Evolutionary conservation across 116 monocot species (phyloP).

Genomic region (Cymodocea nodosa): DNA sequence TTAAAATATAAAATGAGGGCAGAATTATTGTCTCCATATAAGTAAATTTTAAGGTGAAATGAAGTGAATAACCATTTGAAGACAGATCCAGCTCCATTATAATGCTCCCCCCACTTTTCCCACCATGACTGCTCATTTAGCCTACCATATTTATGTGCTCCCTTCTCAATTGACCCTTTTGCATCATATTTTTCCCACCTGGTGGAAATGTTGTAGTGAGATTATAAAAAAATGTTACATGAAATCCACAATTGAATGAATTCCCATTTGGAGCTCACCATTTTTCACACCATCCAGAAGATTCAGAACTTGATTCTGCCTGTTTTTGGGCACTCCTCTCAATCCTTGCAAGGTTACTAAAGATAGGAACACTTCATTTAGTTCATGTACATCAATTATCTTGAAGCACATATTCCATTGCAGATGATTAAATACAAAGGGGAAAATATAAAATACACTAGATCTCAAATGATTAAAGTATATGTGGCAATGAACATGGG

Average conservation of each 20-base stretch:
- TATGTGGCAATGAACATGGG: too few species aligned
- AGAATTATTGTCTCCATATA: not conserved
- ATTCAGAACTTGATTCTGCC: constrained; percentile 77
- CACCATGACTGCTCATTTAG: constrained; percentile 97
- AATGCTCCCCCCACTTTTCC: constrained; percentile 99
- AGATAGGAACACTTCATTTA: constrained; percentile 5
- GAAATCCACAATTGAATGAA: not conserved
- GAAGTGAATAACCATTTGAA: constrained; percentile 69
- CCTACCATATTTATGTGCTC: constrained; percentile 88
- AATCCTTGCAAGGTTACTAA: constrained; percentile 96
- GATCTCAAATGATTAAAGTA: too few species aligned
- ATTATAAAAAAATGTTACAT: constrained; percentile 3
- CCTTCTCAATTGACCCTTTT: constrained; percentile 92
- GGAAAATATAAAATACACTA: too few species aligned
- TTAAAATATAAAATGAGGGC: too few species aligned
- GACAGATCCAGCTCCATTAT: constrained; percentile 92
- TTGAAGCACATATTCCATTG: not conserved
- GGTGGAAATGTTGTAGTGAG: constrained; percentile 5
- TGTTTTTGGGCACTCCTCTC: constrained; percentile 95
- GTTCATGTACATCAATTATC: not conserved
- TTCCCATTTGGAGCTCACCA: constrained; percentile 38
- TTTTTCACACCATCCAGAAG: constrained; percentile 96
- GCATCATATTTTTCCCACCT: constrained; percentile 99
- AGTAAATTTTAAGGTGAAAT: not conserved
- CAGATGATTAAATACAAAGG: too few species aligned